phyloP scores from a whole-genome alignment of 2,329 filamentous ascomycete genomes.

The Alternaria alternata region DNA sequence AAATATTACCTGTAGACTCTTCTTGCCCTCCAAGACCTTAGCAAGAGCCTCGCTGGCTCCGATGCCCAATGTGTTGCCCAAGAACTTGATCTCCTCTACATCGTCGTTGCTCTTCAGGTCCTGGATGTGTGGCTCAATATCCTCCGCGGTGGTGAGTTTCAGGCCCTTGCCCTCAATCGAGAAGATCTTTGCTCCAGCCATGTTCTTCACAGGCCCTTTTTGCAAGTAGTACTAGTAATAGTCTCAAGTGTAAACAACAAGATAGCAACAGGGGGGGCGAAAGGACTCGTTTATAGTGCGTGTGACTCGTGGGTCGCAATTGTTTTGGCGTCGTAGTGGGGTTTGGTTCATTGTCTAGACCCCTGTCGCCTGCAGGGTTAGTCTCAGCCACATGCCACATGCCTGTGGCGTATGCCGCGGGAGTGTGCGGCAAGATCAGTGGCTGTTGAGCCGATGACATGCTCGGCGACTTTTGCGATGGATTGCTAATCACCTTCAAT shows the following conservation, averaged over 20 bases:
- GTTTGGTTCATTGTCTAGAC: conserved; percentile 30
- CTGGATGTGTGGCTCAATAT: conserved; percentile 85
- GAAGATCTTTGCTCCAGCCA: conserved; percentile 72
- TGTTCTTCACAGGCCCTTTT: conserved; percentile 33
- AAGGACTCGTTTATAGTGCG: conserved; percentile 6
- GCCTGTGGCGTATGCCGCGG: conserved; percentile 21
- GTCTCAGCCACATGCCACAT: neutral
- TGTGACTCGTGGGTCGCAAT: conserved; percentile 17
- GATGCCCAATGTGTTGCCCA: conserved; percentile 92
- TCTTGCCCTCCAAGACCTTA: conserved; percentile 83
- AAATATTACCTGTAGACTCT: conserved; percentile 71
- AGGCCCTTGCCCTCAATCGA: conserved; percentile 90
- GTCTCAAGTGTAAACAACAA: conserved; percentile 8
- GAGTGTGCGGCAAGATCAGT: conserved; percentile 33
- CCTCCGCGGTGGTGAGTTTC: conserved; percentile 87
- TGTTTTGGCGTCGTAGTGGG: conserved; percentile 43
- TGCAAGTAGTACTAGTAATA: conserved; percentile 1
- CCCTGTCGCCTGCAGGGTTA: conserved; percentile 19
- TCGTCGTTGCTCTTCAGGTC: conserved; percentile 74
- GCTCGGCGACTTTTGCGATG: conserved; percentile 17
- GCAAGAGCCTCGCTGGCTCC: conserved; percentile 87
- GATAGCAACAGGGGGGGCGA: conserved; percentile 1
- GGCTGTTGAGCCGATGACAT: conserved; percentile 28
- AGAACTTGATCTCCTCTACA: conserved; percentile 83
- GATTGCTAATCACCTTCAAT: conserved; percentile 39